These are phyloP conservation scores for Rhododendron ferrugineum DNA, from an alignment of 148 eudicot species.

Conservation along the genomic window DNA sequence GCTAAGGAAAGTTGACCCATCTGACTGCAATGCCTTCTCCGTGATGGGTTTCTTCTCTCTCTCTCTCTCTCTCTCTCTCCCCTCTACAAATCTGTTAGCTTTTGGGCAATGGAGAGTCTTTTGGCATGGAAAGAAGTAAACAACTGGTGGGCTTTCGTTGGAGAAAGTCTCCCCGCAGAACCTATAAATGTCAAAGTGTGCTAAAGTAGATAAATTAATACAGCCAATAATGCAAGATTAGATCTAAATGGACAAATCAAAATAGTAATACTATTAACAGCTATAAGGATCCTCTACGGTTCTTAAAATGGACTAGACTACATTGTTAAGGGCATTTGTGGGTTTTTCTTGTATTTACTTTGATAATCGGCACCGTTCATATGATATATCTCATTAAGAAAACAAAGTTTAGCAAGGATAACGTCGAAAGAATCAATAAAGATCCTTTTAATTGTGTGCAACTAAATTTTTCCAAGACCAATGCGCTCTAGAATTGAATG, in stretches of 20 bases:
- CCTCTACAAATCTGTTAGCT: constrained; percentile 23
- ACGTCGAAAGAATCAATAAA: background rate
- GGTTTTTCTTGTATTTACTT: background rate
- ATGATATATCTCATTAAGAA: background rate
- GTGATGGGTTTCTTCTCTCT: constrained; percentile 1
- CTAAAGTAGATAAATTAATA: constrained; percentile 20
- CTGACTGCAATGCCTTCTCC: constrained; percentile 27
- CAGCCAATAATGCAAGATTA: background rate
- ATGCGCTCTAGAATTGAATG: background rate
- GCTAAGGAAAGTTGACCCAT: constrained; percentile 25
- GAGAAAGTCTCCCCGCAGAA: constrained; percentile 23
- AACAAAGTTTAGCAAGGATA: background rate
- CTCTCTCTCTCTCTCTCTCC: constrained; percentile 6
- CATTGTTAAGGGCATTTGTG: background rate
- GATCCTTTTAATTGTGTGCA: background rate
- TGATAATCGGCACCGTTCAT: background rate
- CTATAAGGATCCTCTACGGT: background rate
- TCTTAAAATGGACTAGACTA: background rate
- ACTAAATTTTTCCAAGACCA: background rate
- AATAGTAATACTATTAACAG: background rate
- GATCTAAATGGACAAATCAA: background rate
- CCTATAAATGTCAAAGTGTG: constrained; percentile 25
- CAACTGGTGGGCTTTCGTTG: constrained; percentile 18
- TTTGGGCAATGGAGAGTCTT: constrained; percentile 42
- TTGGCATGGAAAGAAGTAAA: constrained; percentile 44